Evolutionary conservation across 2,329 filamentous ascomycete species (phyloP), one percentile per base, ranked within the genome.

Genomic region (Penicillium sp.): DNA sequence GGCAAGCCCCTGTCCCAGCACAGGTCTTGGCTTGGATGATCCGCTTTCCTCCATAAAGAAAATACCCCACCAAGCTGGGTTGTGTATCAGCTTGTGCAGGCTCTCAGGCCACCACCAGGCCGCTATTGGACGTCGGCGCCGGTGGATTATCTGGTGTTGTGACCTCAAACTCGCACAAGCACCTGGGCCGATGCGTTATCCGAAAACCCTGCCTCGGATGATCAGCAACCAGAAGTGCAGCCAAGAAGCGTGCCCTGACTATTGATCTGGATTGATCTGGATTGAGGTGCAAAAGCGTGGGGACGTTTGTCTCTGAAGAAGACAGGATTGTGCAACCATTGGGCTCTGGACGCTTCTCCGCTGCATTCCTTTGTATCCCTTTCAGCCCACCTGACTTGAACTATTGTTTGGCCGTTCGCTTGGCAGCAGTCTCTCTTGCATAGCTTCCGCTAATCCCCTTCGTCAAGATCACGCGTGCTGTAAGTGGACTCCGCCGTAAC

Each of bases 121-220:
- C 46, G 19, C 56, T 15, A 58, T 58, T 58, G 56, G 56, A 13
- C 23, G 17, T 46, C 47, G 48, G 56, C 48, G 48, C 48, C 56
- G 54, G 45, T 47, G 55, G 30, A 26, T 58, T 51, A 31, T 58
- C 26, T 13, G 26, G n/a, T 8, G n/a, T 49, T 52, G 56, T 23
- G 56, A 52, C 21, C 21, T 58, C 56, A 19, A 41, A 35, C 46
- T 35, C 35, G 35, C 26, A 66, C 66, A 56, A 62, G 58, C 59
- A 46, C 60, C 29, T 47, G 60, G 62, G 54, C 68, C 70, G 67
- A 69, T 58, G 64, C 67, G 62, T 26, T 69, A 50, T 58, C 70
- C 73, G 70, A 69, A 48, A 64, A 62, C 61, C 64, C 64, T 70
- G 65, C 71, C 68, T 73, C 72, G 70, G 73, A 70, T 69, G 71